phyloP scores from a whole-genome alignment of 192 early-diverging fungal genomes.

The Coemansia reversa region DNA sequence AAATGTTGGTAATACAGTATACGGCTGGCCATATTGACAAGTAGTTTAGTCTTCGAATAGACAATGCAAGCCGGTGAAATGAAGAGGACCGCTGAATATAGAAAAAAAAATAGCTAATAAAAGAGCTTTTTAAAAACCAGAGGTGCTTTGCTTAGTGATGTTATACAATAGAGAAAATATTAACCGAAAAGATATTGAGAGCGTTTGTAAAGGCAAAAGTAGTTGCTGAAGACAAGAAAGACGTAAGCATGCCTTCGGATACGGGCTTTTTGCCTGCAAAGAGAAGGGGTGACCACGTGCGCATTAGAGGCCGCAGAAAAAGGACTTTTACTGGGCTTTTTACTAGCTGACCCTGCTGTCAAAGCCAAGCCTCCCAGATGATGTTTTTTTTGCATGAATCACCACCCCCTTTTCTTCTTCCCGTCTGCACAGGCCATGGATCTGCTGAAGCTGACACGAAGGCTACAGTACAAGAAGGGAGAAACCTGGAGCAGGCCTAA shows the following conservation, averaged over 20 bases:
- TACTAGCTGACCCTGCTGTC: too few species aligned
- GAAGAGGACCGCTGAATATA: neutral
- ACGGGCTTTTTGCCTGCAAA: neutral
- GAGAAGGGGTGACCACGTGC: neutral
- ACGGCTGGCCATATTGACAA: constrained; percentile 26
- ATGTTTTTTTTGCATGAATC: neutral
- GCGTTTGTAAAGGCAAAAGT: neutral
- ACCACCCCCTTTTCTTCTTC: neutral
- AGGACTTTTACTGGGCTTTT: too few species aligned
- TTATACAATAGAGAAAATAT: neutral
- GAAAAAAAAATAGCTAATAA: neutral
- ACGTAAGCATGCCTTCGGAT: neutral
- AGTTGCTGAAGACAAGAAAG: neutral
- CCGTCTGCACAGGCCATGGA: neutral
- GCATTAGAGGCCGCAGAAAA: neutral
- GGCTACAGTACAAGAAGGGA: neutral
- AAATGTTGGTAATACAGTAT: constrained; percentile 23
- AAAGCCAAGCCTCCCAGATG: too few species aligned
- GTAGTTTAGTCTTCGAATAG: neutral
- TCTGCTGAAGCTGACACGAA: neutral
- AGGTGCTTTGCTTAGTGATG: neutral
- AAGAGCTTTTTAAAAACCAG: neutral
- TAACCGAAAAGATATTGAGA: neutral
- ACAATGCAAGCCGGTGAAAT: neutral
- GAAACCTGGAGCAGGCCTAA: neutral